A percentile compares a stretch with the other conserved stretches of the same genome.
Evolutionary conservation across 139 green algal genomes (phyloP).

Genomic region (Picochlorum sp.): DNA sequence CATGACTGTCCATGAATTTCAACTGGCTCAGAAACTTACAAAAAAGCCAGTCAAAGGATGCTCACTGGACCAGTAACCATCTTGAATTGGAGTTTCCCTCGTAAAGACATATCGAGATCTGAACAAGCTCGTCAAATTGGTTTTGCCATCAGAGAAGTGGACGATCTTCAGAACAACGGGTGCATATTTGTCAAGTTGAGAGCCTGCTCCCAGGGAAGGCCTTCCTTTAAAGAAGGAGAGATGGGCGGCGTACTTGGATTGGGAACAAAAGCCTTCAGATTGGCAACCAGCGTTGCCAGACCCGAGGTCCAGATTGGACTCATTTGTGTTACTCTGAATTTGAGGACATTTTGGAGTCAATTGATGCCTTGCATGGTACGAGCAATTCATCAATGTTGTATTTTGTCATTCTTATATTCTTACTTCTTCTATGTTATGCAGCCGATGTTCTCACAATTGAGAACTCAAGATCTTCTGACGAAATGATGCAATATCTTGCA

Average conservation of each 20-base stretch:
- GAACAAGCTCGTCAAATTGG: constrained; percentile 70
- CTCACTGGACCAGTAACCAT: constrained; percentile 87
- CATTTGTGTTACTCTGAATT: constrained; percentile 92
- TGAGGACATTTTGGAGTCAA: constrained; percentile 73
- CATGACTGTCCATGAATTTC: constrained; percentile 82
- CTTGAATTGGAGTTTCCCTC: constrained; percentile 88
- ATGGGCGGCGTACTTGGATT: constrained; percentile 69
- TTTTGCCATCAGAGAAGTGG: constrained; percentile 72
- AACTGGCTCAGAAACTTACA: constrained; percentile 61
- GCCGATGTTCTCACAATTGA: constrained; percentile 92
- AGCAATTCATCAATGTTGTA: neutral
- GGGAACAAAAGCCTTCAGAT: constrained; percentile 77
- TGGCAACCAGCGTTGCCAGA: constrained; percentile 40
- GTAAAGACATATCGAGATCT: constrained; percentile 63
- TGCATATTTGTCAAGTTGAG: constrained; percentile 85
- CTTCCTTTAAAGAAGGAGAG: constrained; percentile 70
- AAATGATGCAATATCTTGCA: constrained; percentile 67
- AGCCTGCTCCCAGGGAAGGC: constrained; percentile 85
- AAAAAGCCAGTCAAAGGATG: constrained; percentile 85
- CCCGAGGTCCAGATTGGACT: constrained; percentile 56
- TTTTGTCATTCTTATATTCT: neutral
- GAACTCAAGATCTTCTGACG: constrained; percentile 72
- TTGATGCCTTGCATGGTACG: constrained; percentile 49
- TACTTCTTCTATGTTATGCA: neutral
- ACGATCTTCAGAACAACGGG: constrained; percentile 67